Evolutionary conservation across 805 yeast species (phyloP), one percentile per base, ranked within the genome.

Genomic region (Nakazawaea laoshanensis): DNA sequence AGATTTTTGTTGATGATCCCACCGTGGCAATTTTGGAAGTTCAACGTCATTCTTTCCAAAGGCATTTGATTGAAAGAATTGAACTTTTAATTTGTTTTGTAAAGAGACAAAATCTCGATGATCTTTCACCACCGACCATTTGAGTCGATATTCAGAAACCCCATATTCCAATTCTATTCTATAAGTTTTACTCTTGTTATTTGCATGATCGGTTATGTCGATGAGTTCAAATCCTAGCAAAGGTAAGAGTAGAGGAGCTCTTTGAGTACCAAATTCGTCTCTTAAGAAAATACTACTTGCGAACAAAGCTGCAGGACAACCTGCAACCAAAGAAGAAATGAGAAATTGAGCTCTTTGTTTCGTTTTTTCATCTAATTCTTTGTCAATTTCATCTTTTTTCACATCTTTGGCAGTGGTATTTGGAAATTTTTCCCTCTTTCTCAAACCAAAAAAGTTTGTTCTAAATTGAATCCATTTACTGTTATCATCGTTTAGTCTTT

Each of bases 141-240:
- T 72, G 45, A 87, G 60, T 34, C 87, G 59, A 36, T 77, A 73
- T 5, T 75, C 71, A 2, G 95, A 95, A 20, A 87, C 73, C 5
- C 97, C 98, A 49, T 92, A 92, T 49, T 88, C 95, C 28, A 92
- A 61, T 30, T 80, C 83, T n/a, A 92, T 60, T 38, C 70, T 63
- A 44, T 71, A 81, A 34, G 63, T 68, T 36, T 57, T 45, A 33
- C 62, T 66, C 38, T 61, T 64, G 2, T 67, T 55, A 30, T 48
- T 41, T 3, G 54, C 53, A 33, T 45, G 61, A 36, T 54, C 52
- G 23, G 41, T 32, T 7, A 65, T 53, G 42, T 74, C 77, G 26
- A 68, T 55, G 4, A 92, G 65, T 27, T 69, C 65, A 26, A 87
- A 63, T 5, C 85, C 80, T 16, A 92, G 48, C 53, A 87, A 71